These are phyloP conservation scores for Peronospora farinosa DNA, from an alignment of 352 stramenopile species.

Conservation along the genomic window DNA sequence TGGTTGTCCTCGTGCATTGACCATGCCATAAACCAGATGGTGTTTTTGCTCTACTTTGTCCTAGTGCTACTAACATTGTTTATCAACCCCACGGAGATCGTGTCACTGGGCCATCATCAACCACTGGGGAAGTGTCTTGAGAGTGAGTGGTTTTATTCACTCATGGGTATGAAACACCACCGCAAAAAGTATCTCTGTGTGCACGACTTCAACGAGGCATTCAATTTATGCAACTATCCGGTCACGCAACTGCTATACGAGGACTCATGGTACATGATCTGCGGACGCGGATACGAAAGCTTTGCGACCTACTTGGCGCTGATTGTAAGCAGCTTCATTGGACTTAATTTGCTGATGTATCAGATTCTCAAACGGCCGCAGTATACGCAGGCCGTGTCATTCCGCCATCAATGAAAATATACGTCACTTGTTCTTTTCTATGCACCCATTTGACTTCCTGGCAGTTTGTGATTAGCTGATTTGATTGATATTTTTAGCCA, in stretches of 20 bases:
- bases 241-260: constrained; percentile 63
- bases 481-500: constrained; percentile 16
- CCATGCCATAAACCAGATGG: constrained; percentile 77
- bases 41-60: constrained; percentile 65
- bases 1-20: constrained; percentile 71
- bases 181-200: constrained; percentile 69
- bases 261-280: constrained; percentile 84
- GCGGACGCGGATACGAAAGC: constrained; percentile 56
- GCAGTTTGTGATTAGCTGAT: constrained; percentile 32
- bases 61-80: constrained; percentile 50
- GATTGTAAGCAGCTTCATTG: constrained; percentile 36
- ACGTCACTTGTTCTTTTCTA: constrained; percentile 9
- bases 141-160: constrained; percentile 49
- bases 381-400: constrained; percentile 50
- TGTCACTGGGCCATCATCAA: constrained; percentile 73
- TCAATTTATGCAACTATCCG: constrained; percentile 77
- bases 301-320: constrained; percentile 50
- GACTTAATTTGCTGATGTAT: constrained; percentile 58
- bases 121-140: constrained; percentile 61
- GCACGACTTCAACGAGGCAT: constrained; percentile 79
- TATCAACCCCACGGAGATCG: constrained; percentile 62
- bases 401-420: constrained; percentile 32
- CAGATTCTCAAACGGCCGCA: constrained; percentile 69
- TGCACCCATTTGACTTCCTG: constrained; percentile 14
- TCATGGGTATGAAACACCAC: constrained; percentile 49